Base-by-base conservation (phyloP, 2,329 filamentous ascomycete genomes). In the Boeremia exigua region DNA sequence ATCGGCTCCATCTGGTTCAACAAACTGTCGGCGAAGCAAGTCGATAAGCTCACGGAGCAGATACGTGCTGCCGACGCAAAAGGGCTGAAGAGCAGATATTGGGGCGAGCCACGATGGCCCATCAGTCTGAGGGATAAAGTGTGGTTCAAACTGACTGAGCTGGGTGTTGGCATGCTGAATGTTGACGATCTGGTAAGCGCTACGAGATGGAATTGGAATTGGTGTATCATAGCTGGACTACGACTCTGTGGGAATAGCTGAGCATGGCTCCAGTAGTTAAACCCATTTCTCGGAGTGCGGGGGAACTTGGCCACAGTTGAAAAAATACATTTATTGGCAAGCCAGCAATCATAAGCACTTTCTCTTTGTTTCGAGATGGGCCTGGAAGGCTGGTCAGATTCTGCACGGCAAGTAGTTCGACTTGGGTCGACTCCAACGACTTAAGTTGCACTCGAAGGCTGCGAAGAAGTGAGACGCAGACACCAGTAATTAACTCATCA, bases 181-280 rank as follows among this genome's bases (percentile, higher is more conserved):
- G 64, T 69, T 2, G 63, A 66, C 57, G 64, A 69, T 54, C 27
- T 68, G 32, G 42, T 55, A 2, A 62, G 60, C 43, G 66, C 67
- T 6, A 62, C 64, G 15, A 56, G 61, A 36, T 68, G 67, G 65
- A 68, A 68, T 55, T 70, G 68, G 63, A 59, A 60, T 25, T 65
- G 62, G 61, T 72, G 68, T 54, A 46, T 65, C 30, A 52, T 71
- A 34, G 68, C 62, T 14, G 63, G 68, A 2, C 55, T 71, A 32
- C 50, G 44, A 5, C 54, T 72, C 6, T 72, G 68, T 50, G 60
- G 65, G 33, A 67, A 63, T 15, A 61, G 54, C 12, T 70, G 51
- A 64, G 29, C 19, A 10, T 37, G 34, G 3, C 19, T 19, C 17
- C 10, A 6, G 3, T 37, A 19, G 9, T 19, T 19, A 10, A 4